Evolutionary conservation across 2,329 filamentous ascomycete genomes (phyloP).

Genomic region (Rhinocladiella similis): DNA sequence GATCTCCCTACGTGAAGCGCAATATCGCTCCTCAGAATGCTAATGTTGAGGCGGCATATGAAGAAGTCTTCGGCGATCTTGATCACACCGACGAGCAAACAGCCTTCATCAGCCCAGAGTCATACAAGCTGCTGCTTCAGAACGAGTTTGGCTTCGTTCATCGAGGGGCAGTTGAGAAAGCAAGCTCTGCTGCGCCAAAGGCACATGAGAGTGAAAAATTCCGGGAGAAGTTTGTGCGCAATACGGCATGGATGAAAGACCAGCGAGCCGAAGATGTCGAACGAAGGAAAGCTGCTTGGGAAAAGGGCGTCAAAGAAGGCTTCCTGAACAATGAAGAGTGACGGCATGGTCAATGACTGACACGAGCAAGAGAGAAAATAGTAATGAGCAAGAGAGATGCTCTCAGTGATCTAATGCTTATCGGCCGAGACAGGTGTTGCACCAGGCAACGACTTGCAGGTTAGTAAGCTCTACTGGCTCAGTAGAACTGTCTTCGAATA

Average conservation of each 20-base stretch:
- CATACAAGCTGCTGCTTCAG: conserved; percentile 72
- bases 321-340: conserved; percentile 27
- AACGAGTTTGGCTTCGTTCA: conserved; percentile 65
- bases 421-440: background rate
- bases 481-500: too few species aligned
- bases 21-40: conserved; percentile 66
- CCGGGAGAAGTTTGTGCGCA: conserved; percentile 54
- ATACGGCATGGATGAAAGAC: conserved; percentile 52
- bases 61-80: conserved; percentile 55
- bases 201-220: conserved; percentile 50
- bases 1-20: conserved; percentile 68
- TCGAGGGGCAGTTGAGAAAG: conserved; percentile 35
- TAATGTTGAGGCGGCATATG: conserved; percentile 63
- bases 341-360: conserved; percentile 1
- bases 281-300: conserved; percentile 26
- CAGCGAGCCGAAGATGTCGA: conserved; percentile 52
- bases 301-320: conserved; percentile 25
- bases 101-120: conserved; percentile 74
- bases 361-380: background rate
- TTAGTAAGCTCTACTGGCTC: too few species aligned
- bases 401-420: too few species aligned
- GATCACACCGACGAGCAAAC: conserved; percentile 67
- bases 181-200: conserved; percentile 33
- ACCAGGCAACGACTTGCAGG: too few species aligned
- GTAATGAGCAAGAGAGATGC: too few species aligned